Base-by-base conservation (phyloP, 345 rosid genomes). In the Raphanus raphanistrum region DNA sequence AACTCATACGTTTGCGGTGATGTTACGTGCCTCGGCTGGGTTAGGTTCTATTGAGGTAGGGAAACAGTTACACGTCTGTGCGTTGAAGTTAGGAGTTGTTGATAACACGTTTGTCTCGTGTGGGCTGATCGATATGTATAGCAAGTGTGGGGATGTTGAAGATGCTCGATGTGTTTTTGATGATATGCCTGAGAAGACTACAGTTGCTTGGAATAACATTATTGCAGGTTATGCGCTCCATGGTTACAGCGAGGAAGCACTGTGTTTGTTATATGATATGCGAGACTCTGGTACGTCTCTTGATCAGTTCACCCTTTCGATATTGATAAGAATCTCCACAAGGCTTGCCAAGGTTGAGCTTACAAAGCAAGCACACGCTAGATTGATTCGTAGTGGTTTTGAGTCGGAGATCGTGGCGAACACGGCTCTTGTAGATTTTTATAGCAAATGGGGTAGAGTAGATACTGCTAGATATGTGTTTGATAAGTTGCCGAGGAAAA, bases 371-470 rank as follows among this genome's bases (percentile, higher is more conserved):
- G 97, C 92, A 54, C 98, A 92, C n/a, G 92, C 93, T 35, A 80
- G 83, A 71, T 75, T 91, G 32, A 69, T 91, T 69, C 91, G 97
- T 10, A 84, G 75, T 21, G 93, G 93, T 38, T 94, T 86, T 77
- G 90, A 90, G 69, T 81, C 84, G 4, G 97, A 94, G 74, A 79
- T 88, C 3, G 90, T 94, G 0, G 93, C 91, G 5, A 90, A 84
- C 75, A 87, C 98, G 0, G 88, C 93, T 10, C 94, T 94, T 8
- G 90, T 92, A 21, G 98, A 94, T 80, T 94, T 90, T 54, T 94
- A 94, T 69, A 86, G 98, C 90, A 94, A 94, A 88, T 92, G 98
- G 97, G 97, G 97, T 73, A 87, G 85, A 76, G 76, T 93, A 78
- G 90, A 93, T 81, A 80, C 89, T 72, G 98, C 98, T 52, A 87